These are phyloP conservation scores for Ophiostoma triangulosporum DNA, from an alignment of 2,329 filamentous ascomycete species.

Conservation along the genomic window DNA sequence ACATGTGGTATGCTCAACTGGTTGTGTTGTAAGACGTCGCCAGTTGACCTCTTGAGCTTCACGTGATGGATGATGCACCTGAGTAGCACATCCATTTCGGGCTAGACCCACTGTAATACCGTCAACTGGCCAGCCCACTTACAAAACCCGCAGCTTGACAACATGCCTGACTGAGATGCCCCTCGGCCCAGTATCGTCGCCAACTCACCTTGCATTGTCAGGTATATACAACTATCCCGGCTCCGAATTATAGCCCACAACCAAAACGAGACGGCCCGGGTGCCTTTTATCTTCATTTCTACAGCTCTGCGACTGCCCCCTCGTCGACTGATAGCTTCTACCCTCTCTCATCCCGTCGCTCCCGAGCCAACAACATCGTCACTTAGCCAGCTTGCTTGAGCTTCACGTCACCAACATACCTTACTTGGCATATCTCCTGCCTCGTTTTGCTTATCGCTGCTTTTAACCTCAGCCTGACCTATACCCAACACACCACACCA, in stretches of 20 bases:
- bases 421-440: background rate
- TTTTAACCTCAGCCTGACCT: background rate
- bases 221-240: background rate
- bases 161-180: background rate
- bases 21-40: background rate
- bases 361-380: background rate
- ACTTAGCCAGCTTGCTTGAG: background rate
- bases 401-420: background rate
- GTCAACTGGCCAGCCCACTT: background rate
- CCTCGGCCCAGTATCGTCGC: conserved; percentile 1
- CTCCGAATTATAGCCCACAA: background rate
- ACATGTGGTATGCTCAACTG: background rate
- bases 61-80: background rate
- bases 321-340: background rate
- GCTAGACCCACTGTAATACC: background rate
- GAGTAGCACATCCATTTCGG: background rate
- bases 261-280: background rate
- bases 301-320: background rate
- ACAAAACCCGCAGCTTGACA: background rate
- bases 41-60: background rate
- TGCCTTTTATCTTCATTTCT: too few species aligned
- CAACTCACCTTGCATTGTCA: background rate
- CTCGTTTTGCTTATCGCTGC: background rate
- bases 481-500: background rate
- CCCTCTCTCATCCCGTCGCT: background rate